phyloP scores from a whole-genome alignment of 495 filamentous ascomycete genomes.

The Penicillium arizonense region DNA sequence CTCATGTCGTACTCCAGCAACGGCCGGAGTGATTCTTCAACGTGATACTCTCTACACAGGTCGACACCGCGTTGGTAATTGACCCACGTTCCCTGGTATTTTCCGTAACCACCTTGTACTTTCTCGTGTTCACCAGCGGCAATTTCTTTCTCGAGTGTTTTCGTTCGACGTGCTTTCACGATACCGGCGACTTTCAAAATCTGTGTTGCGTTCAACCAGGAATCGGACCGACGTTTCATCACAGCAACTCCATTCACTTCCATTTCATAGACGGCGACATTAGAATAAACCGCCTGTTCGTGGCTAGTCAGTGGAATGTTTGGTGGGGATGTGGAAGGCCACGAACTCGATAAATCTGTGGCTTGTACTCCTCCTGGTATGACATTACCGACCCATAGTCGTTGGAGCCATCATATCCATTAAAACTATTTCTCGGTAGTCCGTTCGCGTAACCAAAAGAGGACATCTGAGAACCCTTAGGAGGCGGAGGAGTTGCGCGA shows the following conservation, averaged over 20 bases:
- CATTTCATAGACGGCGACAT: conserved; percentile 96
- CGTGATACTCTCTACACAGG: conserved; percentile 90
- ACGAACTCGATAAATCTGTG: conserved; percentile 76
- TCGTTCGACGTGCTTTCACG: conserved; percentile 94
- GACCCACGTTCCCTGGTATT: conserved; percentile 99
- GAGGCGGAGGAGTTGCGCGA: conserved; percentile 49
- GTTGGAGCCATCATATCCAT: conserved; percentile 49
- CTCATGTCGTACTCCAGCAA: conserved; percentile 87
- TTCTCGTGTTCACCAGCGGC: conserved; percentile 95
- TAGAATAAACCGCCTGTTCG: conserved; percentile 85
- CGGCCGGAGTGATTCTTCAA: conserved; percentile 80
- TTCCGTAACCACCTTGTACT: conserved; percentile 96
- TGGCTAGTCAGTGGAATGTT: conserved; percentile 20
- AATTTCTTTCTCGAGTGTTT: conserved; percentile 97
- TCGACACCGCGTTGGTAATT: conserved; percentile 86
- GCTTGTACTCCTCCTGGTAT: conserved; percentile 55
- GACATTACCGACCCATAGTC: conserved; percentile 47
- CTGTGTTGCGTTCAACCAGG: conserved; percentile 93
- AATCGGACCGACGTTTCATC: conserved; percentile 89
- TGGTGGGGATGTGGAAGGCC: conserved; percentile 2
- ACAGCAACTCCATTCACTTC: conserved; percentile 87
- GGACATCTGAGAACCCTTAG: conserved; percentile 45
- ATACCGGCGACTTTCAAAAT: conserved; percentile 95
- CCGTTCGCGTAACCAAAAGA: conserved; percentile 46
- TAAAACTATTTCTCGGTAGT: conserved; percentile 33